A percentile compares a stretch with the other conserved stretches of the same genome.
Evolutionary conservation across 2,329 filamentous ascomycete genomes (phyloP).

Genomic region (Trichoderma brevicompactum): DNA sequence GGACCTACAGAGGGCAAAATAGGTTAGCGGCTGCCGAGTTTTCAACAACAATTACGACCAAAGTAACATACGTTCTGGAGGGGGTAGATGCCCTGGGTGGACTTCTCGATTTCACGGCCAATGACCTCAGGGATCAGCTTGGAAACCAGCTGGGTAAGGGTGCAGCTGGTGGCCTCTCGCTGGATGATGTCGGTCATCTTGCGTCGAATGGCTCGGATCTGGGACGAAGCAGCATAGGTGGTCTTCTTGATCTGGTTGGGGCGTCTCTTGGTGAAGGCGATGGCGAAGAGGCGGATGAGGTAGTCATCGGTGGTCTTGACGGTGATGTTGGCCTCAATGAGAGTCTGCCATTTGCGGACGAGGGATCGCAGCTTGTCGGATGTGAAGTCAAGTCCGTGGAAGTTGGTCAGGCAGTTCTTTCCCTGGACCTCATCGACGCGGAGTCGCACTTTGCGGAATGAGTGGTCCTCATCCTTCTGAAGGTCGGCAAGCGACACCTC

Average conservation of each 20-base stretch:
- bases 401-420: conserved; percentile 99
- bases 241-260: conserved; percentile 99
- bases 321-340: conserved; percentile 99
- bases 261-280: conserved; percentile 98
- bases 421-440: conserved; percentile 98
- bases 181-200: conserved; percentile 99
- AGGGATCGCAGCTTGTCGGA: conserved; percentile 99
- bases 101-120: conserved; percentile 99
- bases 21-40: background rate
- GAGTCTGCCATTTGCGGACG: conserved; percentile 98
- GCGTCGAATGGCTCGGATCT: conserved; percentile 97
- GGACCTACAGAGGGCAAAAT: conserved; percentile 66
- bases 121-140: conserved; percentile 99
- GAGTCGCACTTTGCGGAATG: conserved; percentile 99
- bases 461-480: conserved; percentile 99
- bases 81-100: conserved; percentile 98
- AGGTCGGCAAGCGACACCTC: conserved; percentile 99
- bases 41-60: background rate
- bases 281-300: conserved; percentile 97
- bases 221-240: conserved; percentile 94
- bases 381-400: conserved; percentile 99
- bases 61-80: conserved; percentile 84
- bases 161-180: conserved; percentile 93
- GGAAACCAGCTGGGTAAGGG: conserved; percentile 91
- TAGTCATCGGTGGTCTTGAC: conserved; percentile 99